These are phyloP conservation scores for Casuarina glauca DNA, from an alignment of 306 rosid genomes.

Conservation along the genomic window DNA sequence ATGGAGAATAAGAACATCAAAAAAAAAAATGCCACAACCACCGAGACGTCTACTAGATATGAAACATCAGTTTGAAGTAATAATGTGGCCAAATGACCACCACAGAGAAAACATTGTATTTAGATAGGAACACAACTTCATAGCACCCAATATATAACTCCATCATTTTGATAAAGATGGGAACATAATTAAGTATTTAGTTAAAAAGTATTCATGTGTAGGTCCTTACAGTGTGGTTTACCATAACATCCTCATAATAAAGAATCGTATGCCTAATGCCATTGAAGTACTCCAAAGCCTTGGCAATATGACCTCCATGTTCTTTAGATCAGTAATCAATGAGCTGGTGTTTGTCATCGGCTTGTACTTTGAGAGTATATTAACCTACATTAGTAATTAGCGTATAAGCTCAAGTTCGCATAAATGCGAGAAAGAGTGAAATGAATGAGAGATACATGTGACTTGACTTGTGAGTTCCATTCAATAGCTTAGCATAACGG, in stretches of 20 bases:
- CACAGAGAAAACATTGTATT: no score
- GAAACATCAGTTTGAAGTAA: no score
- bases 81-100: no score
- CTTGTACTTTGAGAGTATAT: constrained; percentile 74
- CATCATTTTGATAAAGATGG: no score
- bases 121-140: no score
- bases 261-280: constrained; percentile 74
- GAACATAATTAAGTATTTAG: no score
- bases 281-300: constrained; percentile 66
- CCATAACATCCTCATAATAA: constrained; percentile 84
- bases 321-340: constrained; percentile 60
- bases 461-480: constrained; percentile 90
- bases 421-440: neutral
- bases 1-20: constrained; percentile 1
- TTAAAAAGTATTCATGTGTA: neutral
- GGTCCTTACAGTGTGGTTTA: constrained; percentile 65
- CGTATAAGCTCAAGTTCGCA: constrained; percentile 22
- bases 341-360: constrained; percentile 64
- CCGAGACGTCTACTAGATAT: neutral
- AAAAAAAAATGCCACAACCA: neutral
- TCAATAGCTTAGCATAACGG: constrained; percentile 82
- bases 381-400: constrained; percentile 53
- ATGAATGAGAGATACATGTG: constrained; percentile 52
- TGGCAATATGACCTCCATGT: constrained; percentile 60
- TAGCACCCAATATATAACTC: no score